Conservation (phyloP, 805 yeast genomes). For the Metschnikowia koreensis region DNA sequence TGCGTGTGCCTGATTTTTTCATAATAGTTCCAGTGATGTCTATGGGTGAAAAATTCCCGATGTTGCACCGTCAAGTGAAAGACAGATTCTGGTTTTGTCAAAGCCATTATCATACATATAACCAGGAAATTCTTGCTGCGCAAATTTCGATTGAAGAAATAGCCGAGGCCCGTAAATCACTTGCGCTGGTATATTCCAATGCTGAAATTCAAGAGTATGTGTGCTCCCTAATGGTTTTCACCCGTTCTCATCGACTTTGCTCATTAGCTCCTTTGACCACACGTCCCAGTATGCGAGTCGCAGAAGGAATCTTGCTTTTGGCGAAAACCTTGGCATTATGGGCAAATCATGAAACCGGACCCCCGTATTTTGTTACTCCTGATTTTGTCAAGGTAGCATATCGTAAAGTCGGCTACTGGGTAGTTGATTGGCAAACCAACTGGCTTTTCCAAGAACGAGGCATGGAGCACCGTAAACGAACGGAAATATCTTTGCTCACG, state of each 20-base stretch:
- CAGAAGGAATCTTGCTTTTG: slow-evolving; percentile 29
- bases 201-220: slow-evolving; percentile 38
- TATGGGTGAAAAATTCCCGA: slow-evolving; percentile 6
- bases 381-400: slow-evolving; percentile 37
- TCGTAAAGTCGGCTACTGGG: slow-evolving; percentile 42
- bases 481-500: slow-evolving; percentile 33
- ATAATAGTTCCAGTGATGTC: slow-evolving; percentile 14
- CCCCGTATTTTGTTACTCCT: slow-evolving; percentile 33
- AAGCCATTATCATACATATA: slow-evolving; percentile 8
- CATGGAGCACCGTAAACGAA: slow-evolving; percentile 18
- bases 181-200: slow-evolving; percentile 24
- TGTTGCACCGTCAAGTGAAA: slow-evolving; percentile 15
- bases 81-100: slow-evolving; percentile 21
- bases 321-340: slow-evolving; percentile 28
- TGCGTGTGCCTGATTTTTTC: slow-evolving; percentile 11
- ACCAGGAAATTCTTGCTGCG: slow-evolving; percentile 6
- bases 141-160: not conserved
- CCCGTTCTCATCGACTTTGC: slow-evolving; percentile 38
- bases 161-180: slow-evolving; percentile 5
- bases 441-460: slow-evolving; percentile 12
- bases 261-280: slow-evolving; percentile 38
- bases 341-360: not conserved
- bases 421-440: slow-evolving; percentile 42
- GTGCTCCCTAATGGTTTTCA: slow-evolving; percentile 35
- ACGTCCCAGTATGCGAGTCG: slow-evolving; percentile 32